Evolutionary conservation across 2,329 filamentous ascomycete species (phyloP).

Genomic region (Cytospora chrysosperma): DNA sequence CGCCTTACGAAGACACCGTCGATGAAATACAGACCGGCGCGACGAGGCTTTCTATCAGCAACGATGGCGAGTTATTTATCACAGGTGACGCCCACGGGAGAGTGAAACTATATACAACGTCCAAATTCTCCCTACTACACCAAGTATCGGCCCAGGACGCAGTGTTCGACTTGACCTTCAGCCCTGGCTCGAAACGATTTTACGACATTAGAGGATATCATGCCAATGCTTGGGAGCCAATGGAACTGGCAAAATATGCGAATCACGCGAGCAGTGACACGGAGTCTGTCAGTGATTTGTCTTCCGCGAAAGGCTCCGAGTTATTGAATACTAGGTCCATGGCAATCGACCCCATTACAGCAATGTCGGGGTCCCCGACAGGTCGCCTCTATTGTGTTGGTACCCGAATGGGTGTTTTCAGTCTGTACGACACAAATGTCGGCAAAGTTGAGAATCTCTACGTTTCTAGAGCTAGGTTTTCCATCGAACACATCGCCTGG

Average conservation of each 20-base stretch:
- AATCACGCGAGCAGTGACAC: background rate
- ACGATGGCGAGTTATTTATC: background rate
- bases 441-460: background rate
- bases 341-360: background rate
- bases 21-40: background rate
- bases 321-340: background rate
- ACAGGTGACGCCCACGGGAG: background rate
- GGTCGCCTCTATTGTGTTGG: background rate
- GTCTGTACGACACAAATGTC: background rate
- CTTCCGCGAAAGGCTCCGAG: background rate
- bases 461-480: background rate
- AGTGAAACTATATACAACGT: background rate
- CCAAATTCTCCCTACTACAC: background rate
- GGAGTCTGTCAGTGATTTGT: background rate
- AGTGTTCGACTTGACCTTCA: background rate
- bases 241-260: background rate
- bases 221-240: background rate
- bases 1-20: background rate
- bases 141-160: background rate
- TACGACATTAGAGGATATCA: constrained; percentile 1
- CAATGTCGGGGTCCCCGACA: background rate
- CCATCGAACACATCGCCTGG: background rate
- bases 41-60: background rate
- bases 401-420: background rate
- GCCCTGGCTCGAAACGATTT: background rate